These are phyloP conservation scores for Saccharomycopsis sp. DNA, from an alignment of 805 yeast species.

Conservation along the genomic window DNA sequence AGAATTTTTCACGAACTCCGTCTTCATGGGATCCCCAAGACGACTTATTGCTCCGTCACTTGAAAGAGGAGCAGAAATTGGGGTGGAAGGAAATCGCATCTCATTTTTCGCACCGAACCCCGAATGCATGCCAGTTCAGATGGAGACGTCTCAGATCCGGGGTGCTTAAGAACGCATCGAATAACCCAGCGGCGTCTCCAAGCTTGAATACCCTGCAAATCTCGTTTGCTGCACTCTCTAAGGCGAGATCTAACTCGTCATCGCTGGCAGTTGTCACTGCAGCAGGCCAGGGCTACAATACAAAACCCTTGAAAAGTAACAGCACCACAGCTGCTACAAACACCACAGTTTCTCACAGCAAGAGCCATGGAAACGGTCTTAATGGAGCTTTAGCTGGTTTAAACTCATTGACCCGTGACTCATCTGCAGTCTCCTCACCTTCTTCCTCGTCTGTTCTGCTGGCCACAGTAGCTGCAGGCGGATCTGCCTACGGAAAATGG, in stretches of 20 bases:
- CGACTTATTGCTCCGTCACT: constrained; percentile 61
- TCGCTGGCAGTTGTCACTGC: constrained; percentile 2
- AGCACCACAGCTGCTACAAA: background rate
- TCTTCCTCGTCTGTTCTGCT: background rate
- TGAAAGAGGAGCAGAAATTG: constrained; percentile 74
- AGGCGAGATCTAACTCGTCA: constrained; percentile 13
- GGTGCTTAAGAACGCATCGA: constrained; percentile 28
- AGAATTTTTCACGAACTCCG: constrained; percentile 18
- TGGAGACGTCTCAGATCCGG: constrained; percentile 67
- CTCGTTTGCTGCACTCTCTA: constrained; percentile 14
- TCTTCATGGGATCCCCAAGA: constrained; percentile 72
- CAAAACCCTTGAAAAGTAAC: background rate
- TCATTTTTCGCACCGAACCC: constrained; percentile 73
- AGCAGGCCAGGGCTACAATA: background rate
- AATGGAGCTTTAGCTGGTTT: constrained; percentile 2
- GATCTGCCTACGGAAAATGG: background rate
- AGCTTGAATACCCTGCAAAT: constrained; percentile 19
- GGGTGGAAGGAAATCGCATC: constrained; percentile 88
- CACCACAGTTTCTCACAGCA: background rate
- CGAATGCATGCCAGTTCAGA: constrained; percentile 84
- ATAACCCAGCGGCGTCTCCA: constrained; percentile 22
- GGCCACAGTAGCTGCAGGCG: background rate
- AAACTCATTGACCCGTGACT: background rate
- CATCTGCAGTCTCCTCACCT: background rate
- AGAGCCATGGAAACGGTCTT: background rate